phyloP scores from a whole-genome alignment of 73 alveolate species.

The Stentor roeselii region DNA sequence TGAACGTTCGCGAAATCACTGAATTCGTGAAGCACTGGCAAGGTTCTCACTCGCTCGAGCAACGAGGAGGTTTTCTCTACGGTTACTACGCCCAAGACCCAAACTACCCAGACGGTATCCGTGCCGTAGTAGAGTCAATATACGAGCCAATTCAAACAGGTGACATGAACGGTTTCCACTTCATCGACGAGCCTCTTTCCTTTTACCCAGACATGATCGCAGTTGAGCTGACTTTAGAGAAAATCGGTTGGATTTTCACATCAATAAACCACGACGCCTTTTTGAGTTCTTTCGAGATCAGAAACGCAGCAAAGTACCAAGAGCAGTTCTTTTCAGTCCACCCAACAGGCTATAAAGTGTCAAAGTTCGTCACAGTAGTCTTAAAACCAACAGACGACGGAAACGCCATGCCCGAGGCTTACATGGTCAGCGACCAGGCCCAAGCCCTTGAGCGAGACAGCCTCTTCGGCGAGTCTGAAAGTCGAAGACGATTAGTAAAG shows the following conservation, averaged over 20 bases:
- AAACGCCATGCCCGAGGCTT: conserved; percentile 89
- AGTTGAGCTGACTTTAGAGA: conserved; percentile 82
- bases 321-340: conserved; percentile 83
- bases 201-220: conserved; percentile 82
- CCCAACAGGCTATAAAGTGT: conserved; percentile 93
- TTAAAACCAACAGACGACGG: conserved; percentile 47
- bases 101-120: conserved; percentile 94
- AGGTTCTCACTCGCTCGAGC: conserved; percentile 70
- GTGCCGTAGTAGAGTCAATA: conserved; percentile 95
- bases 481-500: conserved; percentile 79
- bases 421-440: conserved; percentile 97
- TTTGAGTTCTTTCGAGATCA: conserved; percentile 87
- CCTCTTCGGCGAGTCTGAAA: conserved; percentile 80
- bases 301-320: conserved; percentile 89
- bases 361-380: conserved; percentile 83
- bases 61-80: conserved; percentile 95
- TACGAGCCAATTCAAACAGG: conserved; percentile 98
- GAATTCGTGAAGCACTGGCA: conserved; percentile 90
- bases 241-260: conserved; percentile 98
- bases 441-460: conserved; percentile 93
- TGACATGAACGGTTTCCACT: conserved; percentile 78
- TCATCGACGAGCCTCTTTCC: conserved; percentile 74
- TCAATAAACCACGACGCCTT: conserved; percentile 89
- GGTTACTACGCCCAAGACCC: conserved; percentile 99
- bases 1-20: conserved; percentile 92